Evolutionary conservation across 2,329 filamentous ascomycete genomes (phyloP).

Genomic region (Apiospora koreana): DNA sequence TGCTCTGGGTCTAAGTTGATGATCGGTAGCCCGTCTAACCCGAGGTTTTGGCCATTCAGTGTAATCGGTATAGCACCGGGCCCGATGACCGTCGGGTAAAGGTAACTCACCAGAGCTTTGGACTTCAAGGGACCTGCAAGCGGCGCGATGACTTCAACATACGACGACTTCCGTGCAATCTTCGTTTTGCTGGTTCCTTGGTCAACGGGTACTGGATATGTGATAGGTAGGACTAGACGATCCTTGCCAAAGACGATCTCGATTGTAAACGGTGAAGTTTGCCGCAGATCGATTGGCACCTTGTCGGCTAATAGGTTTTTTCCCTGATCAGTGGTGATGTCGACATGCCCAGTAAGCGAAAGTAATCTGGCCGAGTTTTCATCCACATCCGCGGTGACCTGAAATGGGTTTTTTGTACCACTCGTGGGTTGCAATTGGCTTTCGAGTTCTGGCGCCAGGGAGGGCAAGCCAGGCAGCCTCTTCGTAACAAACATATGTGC

Average conservation of each 20-base stretch:
- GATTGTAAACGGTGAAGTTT: constrained; percentile 41
- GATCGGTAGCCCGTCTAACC: constrained; percentile 46
- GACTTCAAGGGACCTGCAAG: constrained; percentile 29
- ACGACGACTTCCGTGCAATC: constrained; percentile 44
- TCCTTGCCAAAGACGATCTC: constrained; percentile 40
- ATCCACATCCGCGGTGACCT: constrained; percentile 33
- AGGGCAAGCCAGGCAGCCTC: constrained; percentile 32
- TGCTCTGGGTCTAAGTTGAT: constrained; percentile 36
- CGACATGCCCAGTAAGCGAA: constrained; percentile 41
- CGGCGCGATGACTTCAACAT: constrained; percentile 45
- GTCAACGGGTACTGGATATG: constrained; percentile 42
- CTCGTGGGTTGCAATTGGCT: neutral
- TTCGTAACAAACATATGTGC: constrained; percentile 38
- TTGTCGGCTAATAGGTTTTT: constrained; percentile 40
- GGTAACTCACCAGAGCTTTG: constrained; percentile 30
- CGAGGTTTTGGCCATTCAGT: constrained; percentile 43
- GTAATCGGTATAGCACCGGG: constrained; percentile 33
- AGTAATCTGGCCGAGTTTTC: constrained; percentile 29
- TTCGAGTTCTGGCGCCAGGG: neutral
- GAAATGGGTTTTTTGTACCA: constrained; percentile 12
- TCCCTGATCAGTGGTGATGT: constrained; percentile 37
- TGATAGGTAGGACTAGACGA: constrained; percentile 33
- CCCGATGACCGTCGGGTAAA: constrained; percentile 38
- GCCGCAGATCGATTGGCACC: constrained; percentile 36
- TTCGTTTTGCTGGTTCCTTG: constrained; percentile 37